phyloP scores from a whole-genome alignment of 257 asterid species.

The Nicotiana undulata region DNA sequence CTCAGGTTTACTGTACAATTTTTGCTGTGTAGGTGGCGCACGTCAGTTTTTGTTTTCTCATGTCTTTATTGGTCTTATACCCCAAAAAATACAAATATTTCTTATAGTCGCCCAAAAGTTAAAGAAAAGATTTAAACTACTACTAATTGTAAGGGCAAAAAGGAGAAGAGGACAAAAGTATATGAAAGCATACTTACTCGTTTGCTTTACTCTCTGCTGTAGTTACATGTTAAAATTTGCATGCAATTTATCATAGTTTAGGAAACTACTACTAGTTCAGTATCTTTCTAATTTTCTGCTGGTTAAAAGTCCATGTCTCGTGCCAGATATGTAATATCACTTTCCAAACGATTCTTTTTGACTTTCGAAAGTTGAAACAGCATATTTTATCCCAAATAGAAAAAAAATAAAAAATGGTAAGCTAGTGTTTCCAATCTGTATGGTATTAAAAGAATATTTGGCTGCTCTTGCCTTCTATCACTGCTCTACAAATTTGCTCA shows the following conservation, averaged over 20 bases:
- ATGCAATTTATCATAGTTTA: background rate
- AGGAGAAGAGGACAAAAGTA: background rate
- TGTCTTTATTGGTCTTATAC: background rate
- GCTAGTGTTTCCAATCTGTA: background rate
- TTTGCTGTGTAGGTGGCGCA: background rate
- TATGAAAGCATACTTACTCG: background rate
- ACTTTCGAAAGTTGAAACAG: background rate
- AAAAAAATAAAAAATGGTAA: background rate
- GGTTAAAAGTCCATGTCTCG: background rate
- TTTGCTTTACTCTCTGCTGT: slow-evolving; percentile 1
- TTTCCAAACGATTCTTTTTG: background rate
- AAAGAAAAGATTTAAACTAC: background rate
- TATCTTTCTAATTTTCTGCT: slow-evolving; percentile 3
- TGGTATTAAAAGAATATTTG: slow-evolving; percentile 5
- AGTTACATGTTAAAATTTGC: background rate
- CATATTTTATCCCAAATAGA: background rate
- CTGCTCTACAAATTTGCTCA: background rate
- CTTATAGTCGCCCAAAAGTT: background rate
- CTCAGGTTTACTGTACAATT: background rate
- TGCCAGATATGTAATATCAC: background rate
- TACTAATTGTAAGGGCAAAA: background rate
- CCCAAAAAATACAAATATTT: background rate
- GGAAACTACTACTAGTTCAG: background rate
- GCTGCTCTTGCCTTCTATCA: background rate
- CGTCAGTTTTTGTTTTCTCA: slow-evolving; percentile 6